phyloP scores from a whole-genome alignment of 805 yeast species.

The Candida namnaoensis region DNA sequence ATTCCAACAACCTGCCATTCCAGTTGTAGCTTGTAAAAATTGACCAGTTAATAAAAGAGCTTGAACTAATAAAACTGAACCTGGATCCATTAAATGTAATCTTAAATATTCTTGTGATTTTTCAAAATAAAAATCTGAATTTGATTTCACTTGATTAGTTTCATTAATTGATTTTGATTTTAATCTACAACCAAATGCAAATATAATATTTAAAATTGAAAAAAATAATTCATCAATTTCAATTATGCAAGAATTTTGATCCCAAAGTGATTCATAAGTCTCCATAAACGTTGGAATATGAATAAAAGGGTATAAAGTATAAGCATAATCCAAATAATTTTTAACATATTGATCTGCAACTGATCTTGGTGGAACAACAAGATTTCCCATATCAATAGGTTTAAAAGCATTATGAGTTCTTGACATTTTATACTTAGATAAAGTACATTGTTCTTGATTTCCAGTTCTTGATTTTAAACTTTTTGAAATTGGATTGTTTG shows the following conservation, averaged over 20 bases:
- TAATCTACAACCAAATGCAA: conserved; percentile 14
- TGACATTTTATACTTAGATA: no score
- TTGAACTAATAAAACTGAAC: conserved; percentile 17
- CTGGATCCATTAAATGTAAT: conserved; percentile 15
- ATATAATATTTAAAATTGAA: conserved; percentile 16
- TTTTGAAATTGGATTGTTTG: no score
- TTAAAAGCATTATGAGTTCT: no score
- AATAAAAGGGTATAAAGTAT: conserved; percentile 17
- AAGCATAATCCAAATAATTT: conserved; percentile 16
- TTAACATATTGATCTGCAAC: conserved; percentile 15
- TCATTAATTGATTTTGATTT: no score
- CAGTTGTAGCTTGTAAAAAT: conserved; percentile 17
- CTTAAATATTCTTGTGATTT: conserved; percentile 12
- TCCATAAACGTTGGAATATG: conserved; percentile 17
- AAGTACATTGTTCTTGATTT: no score
- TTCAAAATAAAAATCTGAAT: conserved; percentile 14
- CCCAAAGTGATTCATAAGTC: conserved; percentile 15
- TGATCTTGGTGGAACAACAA: conserved; percentile 10
- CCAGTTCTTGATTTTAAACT: no score
- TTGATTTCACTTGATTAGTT: no score
- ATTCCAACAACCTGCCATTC: conserved; percentile 16
- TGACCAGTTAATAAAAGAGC: conserved; percentile 17
- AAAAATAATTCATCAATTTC: conserved; percentile 14
- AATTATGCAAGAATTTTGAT: not conserved
- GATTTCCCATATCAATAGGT: no score